Conservation (phyloP, 208 protist species). For the Trypanosoma congolense region DNA sequence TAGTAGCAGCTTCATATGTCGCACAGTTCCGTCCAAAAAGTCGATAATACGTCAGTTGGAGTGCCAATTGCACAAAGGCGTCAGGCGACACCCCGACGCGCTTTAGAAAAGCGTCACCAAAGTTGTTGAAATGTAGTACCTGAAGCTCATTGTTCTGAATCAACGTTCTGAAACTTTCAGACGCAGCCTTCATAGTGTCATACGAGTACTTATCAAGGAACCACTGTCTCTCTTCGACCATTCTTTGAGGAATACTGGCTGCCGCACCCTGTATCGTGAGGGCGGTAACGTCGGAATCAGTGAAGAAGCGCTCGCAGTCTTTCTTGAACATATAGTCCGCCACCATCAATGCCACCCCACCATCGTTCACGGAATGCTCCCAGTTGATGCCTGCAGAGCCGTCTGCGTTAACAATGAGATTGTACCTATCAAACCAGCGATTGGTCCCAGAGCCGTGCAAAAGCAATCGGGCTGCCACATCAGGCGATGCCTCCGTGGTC, state of each 20-base stretch:
- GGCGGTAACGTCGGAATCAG: constrained; percentile 9
- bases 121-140: constrained; percentile 29
- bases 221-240: constrained; percentile 23
- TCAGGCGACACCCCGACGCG: constrained; percentile 25
- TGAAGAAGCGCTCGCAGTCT: constrained; percentile 19
- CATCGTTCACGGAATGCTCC: constrained; percentile 41
- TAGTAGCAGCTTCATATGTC: constrained; percentile 47
- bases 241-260: background rate
- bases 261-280: background rate
- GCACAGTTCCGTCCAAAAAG: constrained; percentile 35
- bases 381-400: constrained; percentile 39
- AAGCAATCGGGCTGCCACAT: constrained; percentile 29
- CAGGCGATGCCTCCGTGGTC: constrained; percentile 8
- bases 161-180: constrained; percentile 22
- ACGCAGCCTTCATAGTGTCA: constrained; percentile 24
- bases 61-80: constrained; percentile 39
- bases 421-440: constrained; percentile 51
- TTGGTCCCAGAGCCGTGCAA: constrained; percentile 37
- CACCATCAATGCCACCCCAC: constrained; percentile 30
- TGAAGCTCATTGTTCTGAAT: constrained; percentile 38
- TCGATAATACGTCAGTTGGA: constrained; percentile 35
- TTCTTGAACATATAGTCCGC: constrained; percentile 38
- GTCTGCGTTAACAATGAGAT: constrained; percentile 38
- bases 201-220: constrained; percentile 20
- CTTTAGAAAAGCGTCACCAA: constrained; percentile 30